phyloP scores from a whole-genome alignment of 75 land plant species.

The Pseudotsuga menziesii region DNA sequence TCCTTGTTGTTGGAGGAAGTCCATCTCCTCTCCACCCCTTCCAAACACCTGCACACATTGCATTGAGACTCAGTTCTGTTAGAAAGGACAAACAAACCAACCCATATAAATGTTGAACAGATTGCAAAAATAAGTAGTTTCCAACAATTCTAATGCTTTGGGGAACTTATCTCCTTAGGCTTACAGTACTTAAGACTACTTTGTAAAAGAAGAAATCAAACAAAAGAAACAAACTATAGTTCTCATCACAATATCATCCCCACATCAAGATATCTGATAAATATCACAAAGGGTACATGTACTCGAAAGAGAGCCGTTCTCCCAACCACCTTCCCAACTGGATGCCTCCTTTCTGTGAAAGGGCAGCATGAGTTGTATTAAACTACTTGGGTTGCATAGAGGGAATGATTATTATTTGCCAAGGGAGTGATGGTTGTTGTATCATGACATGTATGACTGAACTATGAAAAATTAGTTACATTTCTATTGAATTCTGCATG shows the following conservation, averaged over 20 bases:
- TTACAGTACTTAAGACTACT: not conserved
- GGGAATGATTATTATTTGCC: not conserved
- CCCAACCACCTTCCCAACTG: not conserved
- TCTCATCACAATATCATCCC: not conserved
- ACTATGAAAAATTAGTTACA: not conserved
- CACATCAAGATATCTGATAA: no score
- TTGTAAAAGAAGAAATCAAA: not conserved
- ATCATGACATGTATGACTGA: not conserved
- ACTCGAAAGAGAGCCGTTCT: not conserved
- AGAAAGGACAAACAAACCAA: not conserved
- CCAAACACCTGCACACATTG: conserved; percentile 73
- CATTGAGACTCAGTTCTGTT: not conserved
- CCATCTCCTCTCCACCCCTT: conserved; percentile 99
- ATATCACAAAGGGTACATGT: no score
- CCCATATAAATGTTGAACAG: not conserved
- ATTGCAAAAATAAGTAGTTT: not conserved
- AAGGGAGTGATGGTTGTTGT: not conserved
- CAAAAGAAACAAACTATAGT: not conserved
- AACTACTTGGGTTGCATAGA: not conserved
- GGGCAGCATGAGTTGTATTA: not conserved
- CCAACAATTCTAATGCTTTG: not conserved
- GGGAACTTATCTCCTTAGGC: not conserved
- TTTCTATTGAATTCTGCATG: not conserved
- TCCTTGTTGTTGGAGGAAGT: conserved; percentile 91
- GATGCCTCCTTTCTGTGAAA: not conserved